Evolutionary conservation across 2,329 filamentous ascomycete species (phyloP).

Genomic region (Paecilomyces variotii): DNA sequence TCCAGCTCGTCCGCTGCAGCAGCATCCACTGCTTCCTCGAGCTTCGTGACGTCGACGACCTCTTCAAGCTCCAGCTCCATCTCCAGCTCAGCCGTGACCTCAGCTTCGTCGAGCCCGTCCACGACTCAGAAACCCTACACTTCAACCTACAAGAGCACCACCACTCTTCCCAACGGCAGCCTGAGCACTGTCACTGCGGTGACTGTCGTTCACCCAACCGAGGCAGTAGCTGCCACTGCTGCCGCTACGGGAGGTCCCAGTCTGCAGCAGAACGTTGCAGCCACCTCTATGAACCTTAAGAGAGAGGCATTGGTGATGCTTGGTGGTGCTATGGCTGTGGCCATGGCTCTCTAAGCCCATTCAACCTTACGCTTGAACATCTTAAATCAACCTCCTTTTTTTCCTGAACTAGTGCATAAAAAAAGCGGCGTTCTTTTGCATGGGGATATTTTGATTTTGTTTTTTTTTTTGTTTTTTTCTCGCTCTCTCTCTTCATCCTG

Average conservation of each 20-base stretch:
- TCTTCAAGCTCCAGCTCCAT: conserved; percentile 12
- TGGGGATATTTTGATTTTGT: no score
- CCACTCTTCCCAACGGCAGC: conserved; percentile 35
- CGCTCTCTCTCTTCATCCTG: neutral
- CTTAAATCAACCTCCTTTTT: neutral
- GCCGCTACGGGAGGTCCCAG: conserved; percentile 23
- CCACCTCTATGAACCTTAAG: conserved; percentile 19
- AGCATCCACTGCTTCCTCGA: neutral
- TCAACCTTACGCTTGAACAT: neutral
- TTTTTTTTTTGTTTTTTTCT: no score
- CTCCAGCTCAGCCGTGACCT: conserved; percentile 12
- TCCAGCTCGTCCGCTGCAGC: neutral
- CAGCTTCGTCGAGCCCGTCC: conserved; percentile 16
- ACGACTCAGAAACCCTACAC: conserved; percentile 18
- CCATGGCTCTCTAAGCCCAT: conserved; percentile 25
- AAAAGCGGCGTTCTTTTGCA: neutral
- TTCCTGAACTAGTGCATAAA: neutral
- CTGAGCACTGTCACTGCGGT: conserved; percentile 36
- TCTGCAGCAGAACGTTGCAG: conserved; percentile 32
- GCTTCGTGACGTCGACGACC: conserved; percentile 3
- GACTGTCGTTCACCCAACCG: conserved; percentile 35
- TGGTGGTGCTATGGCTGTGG: conserved; percentile 33
- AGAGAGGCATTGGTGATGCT: conserved; percentile 32
- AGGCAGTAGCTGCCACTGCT: conserved; percentile 13
- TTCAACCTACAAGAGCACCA: conserved; percentile 33